Evolutionary conservation across 2,329 filamentous ascomycete species (phyloP), one percentile per base, ranked within the genome.

Genomic region (Fusarium pseudocircinatum): DNA sequence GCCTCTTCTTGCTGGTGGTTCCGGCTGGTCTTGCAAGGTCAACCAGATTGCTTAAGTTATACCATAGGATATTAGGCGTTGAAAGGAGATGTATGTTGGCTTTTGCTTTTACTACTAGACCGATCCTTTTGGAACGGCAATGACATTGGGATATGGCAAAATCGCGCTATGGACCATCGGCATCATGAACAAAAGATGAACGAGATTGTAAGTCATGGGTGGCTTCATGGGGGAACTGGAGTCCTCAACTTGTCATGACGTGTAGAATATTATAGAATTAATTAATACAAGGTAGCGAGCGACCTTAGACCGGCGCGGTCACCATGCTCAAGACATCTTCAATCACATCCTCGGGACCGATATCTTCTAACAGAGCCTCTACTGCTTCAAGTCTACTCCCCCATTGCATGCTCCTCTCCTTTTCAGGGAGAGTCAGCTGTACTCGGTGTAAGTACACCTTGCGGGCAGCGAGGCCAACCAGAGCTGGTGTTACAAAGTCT

Each of bases 371-470:
- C 54, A 95, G 75, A 22, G 87, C 86, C 72, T 88, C 86, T 4
- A 98, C 89, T 8, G 93, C 93, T 36, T 88, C 86, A 1, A 92
- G 75, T 60, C 93, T 91, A 81, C 96, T 98, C 1, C 96, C 96
- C 91, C 97, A 99, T 81, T 97, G 94, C 85, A 97, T 88, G 80
- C 95, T 98, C 53, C 95, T 88, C 83, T 98, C 96, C 64, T 91
- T 89, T 69, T 90, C 88, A 2, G 94, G 88, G 3, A 84, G 82
- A 0, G 92, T 90, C 62, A 98, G 88, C 20, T 89, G 82, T 37
- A 99, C 90, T 14, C 95, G 91, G 83, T 99, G 96, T 24, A 93
- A 87, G 79, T 97, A 99, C 30, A 97, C 89, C 83, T 98, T 98
- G 69, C 90, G 90, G 4, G 92, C 91, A 10, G 96, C 96, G 50